Base-by-base conservation (phyloP, 73 alveolate genomes). In the Blepharisma stoltei region DNA sequence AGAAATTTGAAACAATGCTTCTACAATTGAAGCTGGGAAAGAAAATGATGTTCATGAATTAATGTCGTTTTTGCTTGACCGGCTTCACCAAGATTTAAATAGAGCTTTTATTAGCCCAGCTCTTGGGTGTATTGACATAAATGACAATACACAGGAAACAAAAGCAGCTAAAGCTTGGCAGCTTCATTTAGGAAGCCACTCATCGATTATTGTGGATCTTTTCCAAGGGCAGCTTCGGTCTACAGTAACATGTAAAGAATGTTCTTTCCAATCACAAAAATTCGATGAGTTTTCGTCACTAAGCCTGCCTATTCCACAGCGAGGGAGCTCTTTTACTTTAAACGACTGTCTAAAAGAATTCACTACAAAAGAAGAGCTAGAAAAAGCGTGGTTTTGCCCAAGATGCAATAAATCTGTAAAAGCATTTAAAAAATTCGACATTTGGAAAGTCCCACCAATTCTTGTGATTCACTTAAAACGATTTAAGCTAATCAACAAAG, bases 141-240 rank as follows among this genome's bases (percentile, higher is more conserved):
- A 81, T 41, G 88, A 89, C 38, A 90, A 88, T 83, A 84, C 93
- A 6, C 96, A 93, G 70, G 93, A 79, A 66, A 93, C 81, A 67
- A 90, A 95, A 71, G 89, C 96, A 7, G 87, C 80, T 66, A 94
- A 94, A 79, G 87, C 92, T 11, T 95, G 99, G 98, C 83, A 81
- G 5, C 85, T 82, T n/a, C 94, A 94, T 78, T 66, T 89, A 11
- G 82, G 78, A 78, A 83, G 95, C 70, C 93, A 95, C 82, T 87
- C 94, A 70, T 86, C 97, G 32, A 91, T 93, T 18, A 86, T 95
- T 52, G 97, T 92, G 25, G 99, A 95, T 83, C 86, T 95, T 55
- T 92, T 95, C 89, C 92, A 92, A 69, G 99, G 99, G 11, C 94
- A 93, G 83, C 92, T 89, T 77, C 92, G 94, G 81, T 93, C 97